phyloP scores from a whole-genome alignment of 163 green algal species.

The Volvox carteri region DNA sequence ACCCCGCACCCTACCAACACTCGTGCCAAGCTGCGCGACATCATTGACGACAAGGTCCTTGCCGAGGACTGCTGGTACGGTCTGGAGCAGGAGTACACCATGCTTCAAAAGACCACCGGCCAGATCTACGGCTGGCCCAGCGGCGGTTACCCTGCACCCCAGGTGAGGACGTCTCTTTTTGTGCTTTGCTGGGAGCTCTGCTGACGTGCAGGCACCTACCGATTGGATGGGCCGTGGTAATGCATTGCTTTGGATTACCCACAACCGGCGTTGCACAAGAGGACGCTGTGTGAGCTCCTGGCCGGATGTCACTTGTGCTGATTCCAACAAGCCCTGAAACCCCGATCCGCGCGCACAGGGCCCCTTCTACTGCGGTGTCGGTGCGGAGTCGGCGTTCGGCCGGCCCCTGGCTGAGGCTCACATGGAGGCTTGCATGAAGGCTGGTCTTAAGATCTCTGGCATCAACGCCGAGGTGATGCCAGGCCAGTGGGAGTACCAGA shows the following conservation, averaged over 20 bases:
- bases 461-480: constrained; percentile 95
- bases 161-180: constrained; percentile 51
- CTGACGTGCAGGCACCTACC: too few species aligned
- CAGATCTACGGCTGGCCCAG: constrained; percentile 83
- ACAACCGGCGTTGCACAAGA: too few species aligned
- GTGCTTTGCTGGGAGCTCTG: background rate
- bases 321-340: too few species aligned
- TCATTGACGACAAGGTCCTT: constrained; percentile 77
- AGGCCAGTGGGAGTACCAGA: constrained; percentile 95
- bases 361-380: constrained; percentile 92
- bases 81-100: constrained; percentile 95
- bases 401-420: constrained; percentile 86
- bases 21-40: constrained; percentile 78
- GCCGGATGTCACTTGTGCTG: too few species aligned
- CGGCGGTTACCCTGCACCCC: constrained; percentile 83
- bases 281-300: too few species aligned
- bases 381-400: constrained; percentile 86
- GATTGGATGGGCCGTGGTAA: too few species aligned
- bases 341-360: too few species aligned
- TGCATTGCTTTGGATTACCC: too few species aligned
- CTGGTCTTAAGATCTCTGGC: constrained; percentile 86
- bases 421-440: constrained; percentile 88
- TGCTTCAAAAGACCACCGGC: constrained; percentile 76
- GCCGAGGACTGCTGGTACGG: constrained; percentile 86
- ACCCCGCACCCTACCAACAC: constrained; percentile 88